A percentile compares a stretch with the other conserved stretches of the same genome.
These are phyloP conservation scores for Pichia sp. DNA, from an alignment of 1,139 yeast species.

Conservation along the genomic window DNA sequence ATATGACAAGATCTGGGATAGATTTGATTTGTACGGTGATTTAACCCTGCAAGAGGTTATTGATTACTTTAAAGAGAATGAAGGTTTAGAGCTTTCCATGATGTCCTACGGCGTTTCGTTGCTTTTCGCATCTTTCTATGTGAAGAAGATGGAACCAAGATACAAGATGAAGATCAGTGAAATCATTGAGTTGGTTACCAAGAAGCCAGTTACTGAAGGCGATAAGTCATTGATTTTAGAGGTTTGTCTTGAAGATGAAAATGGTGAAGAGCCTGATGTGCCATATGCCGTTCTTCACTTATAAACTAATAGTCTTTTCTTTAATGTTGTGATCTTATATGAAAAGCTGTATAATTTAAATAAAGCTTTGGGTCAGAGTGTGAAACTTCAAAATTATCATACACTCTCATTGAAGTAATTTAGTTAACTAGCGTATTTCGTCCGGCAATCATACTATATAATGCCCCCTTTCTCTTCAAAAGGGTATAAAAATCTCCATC, in stretches of 20 bases:
- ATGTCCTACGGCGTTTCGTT: slow-evolving; percentile 86
- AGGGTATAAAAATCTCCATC: slow-evolving; percentile 39
- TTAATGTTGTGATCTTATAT: not conserved
- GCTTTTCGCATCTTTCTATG: slow-evolving; percentile 89
- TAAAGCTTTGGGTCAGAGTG: not conserved
- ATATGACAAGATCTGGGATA: slow-evolving; percentile 92
- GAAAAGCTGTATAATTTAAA: not conserved
- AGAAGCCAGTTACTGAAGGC: slow-evolving; percentile 75
- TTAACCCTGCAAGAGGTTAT: slow-evolving; percentile 72
- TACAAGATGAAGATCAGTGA: slow-evolving; percentile 61
- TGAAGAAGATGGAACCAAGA: slow-evolving; percentile 83
- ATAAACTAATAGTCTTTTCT: slow-evolving; percentile 6
- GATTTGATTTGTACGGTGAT: slow-evolving; percentile 78
- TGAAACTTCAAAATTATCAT: not conserved
- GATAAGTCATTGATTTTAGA: slow-evolving; percentile 78
- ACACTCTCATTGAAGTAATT: not conserved
- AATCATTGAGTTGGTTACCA: slow-evolving; percentile 74
- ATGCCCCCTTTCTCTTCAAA: slow-evolving; percentile 27
- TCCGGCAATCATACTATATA: slow-evolving; percentile 23
- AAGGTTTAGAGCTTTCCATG: slow-evolving; percentile 87
- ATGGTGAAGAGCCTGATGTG: slow-evolving; percentile 94
- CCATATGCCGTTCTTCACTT: slow-evolving; percentile 72
- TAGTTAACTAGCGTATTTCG: not conserved
- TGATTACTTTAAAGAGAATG: slow-evolving; percentile 70
- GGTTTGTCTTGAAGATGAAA: slow-evolving; percentile 84